Evolutionary conservation across 2,329 filamentous ascomycete species (phyloP).

Genomic region (Aspergillus fumigatiaffinis): DNA sequence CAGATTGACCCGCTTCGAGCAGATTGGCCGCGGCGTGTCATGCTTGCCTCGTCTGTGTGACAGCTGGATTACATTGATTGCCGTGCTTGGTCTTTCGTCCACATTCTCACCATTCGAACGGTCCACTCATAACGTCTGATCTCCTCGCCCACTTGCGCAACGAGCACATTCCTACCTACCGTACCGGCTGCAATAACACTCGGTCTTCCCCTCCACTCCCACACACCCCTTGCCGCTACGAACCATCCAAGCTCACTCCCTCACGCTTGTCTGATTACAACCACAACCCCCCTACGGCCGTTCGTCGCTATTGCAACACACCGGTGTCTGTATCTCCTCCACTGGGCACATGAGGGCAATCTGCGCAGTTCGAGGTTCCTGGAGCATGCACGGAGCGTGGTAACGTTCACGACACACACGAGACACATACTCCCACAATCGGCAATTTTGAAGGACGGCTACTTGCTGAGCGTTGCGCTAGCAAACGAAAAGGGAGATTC

Average conservation of each 20-base stretch:
- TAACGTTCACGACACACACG: conserved; percentile 21
- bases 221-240: conserved; percentile 31
- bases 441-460: conserved; percentile 23
- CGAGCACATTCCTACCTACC: conserved; percentile 32
- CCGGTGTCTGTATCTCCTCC: conserved; percentile 17
- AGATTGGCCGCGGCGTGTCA: conserved; percentile 24
- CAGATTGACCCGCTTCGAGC: conserved; percentile 12
- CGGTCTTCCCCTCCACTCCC: conserved; percentile 18
- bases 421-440: conserved; percentile 18
- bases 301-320: conserved; percentile 22
- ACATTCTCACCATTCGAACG: conserved; percentile 32
- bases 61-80: conserved; percentile 33
- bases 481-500: conserved; percentile 34
- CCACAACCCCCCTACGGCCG: conserved; percentile 12
- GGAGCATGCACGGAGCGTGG: conserved; percentile 42
- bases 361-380: conserved; percentile 36
- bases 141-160: conserved; percentile 24
- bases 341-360: conserved; percentile 35
- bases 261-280: conserved; percentile 23
- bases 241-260: conserved; percentile 25
- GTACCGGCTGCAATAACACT: conserved; percentile 22
- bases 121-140: conserved; percentile 31
- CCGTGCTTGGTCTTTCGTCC: conserved; percentile 33
- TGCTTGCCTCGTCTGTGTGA: conserved; percentile 36
- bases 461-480: conserved; percentile 24